Percentiles rank a stretch among this genome's conserved stretches.
Conservation (phyloP, 306 rosid genomes). For the Medicago arabica region DNA sequence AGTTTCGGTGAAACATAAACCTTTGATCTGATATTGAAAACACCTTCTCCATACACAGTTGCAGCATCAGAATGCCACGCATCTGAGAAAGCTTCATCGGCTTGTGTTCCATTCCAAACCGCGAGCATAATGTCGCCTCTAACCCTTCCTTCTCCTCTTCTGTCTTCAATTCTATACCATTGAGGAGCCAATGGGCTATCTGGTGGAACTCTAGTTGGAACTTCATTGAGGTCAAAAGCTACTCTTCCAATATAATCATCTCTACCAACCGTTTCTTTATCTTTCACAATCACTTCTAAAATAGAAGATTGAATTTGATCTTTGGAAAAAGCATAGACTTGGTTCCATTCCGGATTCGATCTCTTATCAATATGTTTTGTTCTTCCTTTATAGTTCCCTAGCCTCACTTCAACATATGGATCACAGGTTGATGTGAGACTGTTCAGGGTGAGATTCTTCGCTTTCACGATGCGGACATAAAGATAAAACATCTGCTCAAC, state of each 20-base stretch:
- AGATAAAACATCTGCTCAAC: slow-evolving; percentile 90
- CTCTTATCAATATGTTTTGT: slow-evolving; percentile 80
- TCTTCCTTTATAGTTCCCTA: slow-evolving; percentile 91
- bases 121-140: slow-evolving; percentile 92
- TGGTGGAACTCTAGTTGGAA: slow-evolving; percentile 92
- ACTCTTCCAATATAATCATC: slow-evolving; percentile 90
- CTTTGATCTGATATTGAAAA: slow-evolving; percentile 80
- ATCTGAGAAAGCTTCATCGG: slow-evolving; percentile 92
- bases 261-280: slow-evolving; percentile 84
- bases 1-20: slow-evolving; percentile 94
- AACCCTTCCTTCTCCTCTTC: slow-evolving; percentile 72
- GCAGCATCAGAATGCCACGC: slow-evolving; percentile 98
- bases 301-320: slow-evolving; percentile 79
- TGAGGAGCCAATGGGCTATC: slow-evolving; percentile 95
- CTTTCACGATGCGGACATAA: slow-evolving; percentile 79
- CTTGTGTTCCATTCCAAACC: slow-evolving; percentile 99
- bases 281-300: slow-evolving; percentile 87
- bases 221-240: slow-evolving; percentile 79
- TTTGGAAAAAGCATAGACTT: slow-evolving; percentile 92
- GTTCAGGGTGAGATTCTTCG: slow-evolving; percentile 76
- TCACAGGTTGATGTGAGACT: slow-evolving; percentile 73
- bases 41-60: slow-evolving; percentile 79
- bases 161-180: slow-evolving; percentile 86
- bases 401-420: slow-evolving; percentile 89
- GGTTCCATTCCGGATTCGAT: slow-evolving; percentile 92